These are phyloP conservation scores for Eutypa lata DNA, from an alignment of 2,329 filamentous ascomycete species.

Conservation along the genomic window DNA sequence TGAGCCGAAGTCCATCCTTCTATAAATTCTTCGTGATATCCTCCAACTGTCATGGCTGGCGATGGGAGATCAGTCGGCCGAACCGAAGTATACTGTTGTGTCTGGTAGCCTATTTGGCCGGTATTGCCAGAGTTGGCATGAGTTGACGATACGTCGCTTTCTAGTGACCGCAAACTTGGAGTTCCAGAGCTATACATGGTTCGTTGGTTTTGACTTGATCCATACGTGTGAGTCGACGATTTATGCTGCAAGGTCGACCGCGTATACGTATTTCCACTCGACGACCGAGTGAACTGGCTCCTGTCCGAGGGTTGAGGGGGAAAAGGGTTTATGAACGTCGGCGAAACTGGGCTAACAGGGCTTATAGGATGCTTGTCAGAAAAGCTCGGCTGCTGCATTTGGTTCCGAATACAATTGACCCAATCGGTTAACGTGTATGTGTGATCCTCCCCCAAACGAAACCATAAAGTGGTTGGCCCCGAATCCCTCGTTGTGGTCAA, in stretches of 20 bases:
- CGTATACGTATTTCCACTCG: slow-evolving; percentile 39
- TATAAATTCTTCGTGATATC: slow-evolving; percentile 54
- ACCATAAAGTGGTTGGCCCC: slow-evolving; percentile 49
- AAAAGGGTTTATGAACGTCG: slow-evolving; percentile 54
- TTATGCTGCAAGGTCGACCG: slow-evolving; percentile 44
- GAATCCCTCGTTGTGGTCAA: slow-evolving; percentile 51
- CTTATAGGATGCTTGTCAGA: slow-evolving; percentile 42
- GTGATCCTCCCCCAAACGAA: slow-evolving; percentile 54
- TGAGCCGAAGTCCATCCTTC: slow-evolving; percentile 61
- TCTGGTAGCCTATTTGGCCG: slow-evolving; percentile 35
- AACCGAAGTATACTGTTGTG: slow-evolving; percentile 49
- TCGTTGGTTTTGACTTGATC: slow-evolving; percentile 45
- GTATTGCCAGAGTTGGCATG: slow-evolving; percentile 49
- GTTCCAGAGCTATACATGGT: slow-evolving; percentile 55
- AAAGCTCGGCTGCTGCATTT: slow-evolving; percentile 38
- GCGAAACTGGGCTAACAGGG: slow-evolving; percentile 52
- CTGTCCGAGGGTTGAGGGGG: slow-evolving; percentile 36
- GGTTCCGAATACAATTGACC: slow-evolving; percentile 48
- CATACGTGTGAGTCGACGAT: slow-evolving; percentile 45
- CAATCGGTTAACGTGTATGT: slow-evolving; percentile 56
- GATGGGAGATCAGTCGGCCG: slow-evolving; percentile 56
- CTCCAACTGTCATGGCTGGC: slow-evolving; percentile 49
- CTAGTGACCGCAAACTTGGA: slow-evolving; percentile 58
- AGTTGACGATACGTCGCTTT: slow-evolving; percentile 62
- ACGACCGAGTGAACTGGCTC: slow-evolving; percentile 41